A percentile compares a stretch with the other conserved stretches of the same genome.
Evolutionary conservation across 352 stramenopile genomes (phyloP).

Genomic region (Albugo laibachii): DNA sequence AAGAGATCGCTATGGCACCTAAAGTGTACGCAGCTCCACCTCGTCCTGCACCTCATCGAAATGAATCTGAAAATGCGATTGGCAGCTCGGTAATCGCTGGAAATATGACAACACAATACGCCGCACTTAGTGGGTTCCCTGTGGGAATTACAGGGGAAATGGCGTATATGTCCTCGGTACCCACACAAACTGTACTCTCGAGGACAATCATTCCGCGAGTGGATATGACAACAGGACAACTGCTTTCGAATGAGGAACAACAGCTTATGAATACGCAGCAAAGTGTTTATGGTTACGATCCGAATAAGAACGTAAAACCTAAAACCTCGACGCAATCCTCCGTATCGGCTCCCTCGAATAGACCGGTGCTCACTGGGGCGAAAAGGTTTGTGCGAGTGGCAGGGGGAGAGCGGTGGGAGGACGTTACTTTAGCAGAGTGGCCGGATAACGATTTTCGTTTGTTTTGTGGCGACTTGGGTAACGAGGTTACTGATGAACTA

Average conservation of each 20-base stretch:
- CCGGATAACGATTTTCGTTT: slow-evolving; percentile 92
- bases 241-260: slow-evolving; percentile 48
- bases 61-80: slow-evolving; percentile 8
- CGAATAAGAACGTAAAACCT: slow-evolving; percentile 10
- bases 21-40: slow-evolving; percentile 52
- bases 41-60: slow-evolving; percentile 16
- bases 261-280: slow-evolving; percentile 68
- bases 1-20: slow-evolving; percentile 12
- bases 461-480: slow-evolving; percentile 89
- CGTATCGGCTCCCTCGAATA: neutral
- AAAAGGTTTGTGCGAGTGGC: slow-evolving; percentile 49
- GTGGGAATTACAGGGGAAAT: slow-evolving; percentile 24
- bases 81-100: slow-evolving; percentile 3
- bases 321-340: neutral
- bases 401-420: slow-evolving; percentile 82
- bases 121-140: slow-evolving; percentile 49
- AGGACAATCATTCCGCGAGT: slow-evolving; percentile 17
- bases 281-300: slow-evolving; percentile 71
- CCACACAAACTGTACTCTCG: neutral
- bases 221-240: slow-evolving; percentile 45
- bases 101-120: slow-evolving; percentile 2
- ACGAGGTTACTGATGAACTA: slow-evolving; percentile 83
- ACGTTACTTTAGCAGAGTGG: slow-evolving; percentile 86
- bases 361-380: slow-evolving; percentile 5
- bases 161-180: neutral